These are phyloP conservation scores for Teratosphaeria viscida DNA, from an alignment of 2,329 filamentous ascomycete genomes.

Conservation along the genomic window DNA sequence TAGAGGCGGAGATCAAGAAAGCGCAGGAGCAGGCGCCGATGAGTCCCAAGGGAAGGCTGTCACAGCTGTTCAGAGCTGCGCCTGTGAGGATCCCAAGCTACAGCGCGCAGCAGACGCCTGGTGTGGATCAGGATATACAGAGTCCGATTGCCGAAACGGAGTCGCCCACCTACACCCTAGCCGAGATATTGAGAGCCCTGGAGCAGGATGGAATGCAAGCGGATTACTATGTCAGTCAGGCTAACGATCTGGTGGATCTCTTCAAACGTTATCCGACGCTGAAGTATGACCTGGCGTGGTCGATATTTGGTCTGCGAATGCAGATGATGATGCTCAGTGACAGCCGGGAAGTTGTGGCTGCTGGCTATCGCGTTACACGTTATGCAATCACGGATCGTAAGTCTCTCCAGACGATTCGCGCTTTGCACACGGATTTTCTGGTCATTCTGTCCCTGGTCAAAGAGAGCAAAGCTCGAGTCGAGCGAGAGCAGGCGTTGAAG, in stretches of 20 bases:
- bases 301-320: conserved; percentile 84
- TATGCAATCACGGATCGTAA: conserved; percentile 88
- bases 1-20: conserved; percentile 51
- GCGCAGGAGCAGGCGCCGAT: conserved; percentile 43
- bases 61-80: conserved; percentile 47
- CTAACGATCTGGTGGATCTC: conserved; percentile 89
- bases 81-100: conserved; percentile 43
- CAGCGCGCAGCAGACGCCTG: conserved; percentile 10
- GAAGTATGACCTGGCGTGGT: conserved; percentile 95
- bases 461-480: conserved; percentile 91
- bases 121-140: conserved; percentile 9
- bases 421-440: conserved; percentile 81
- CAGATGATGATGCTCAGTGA: conserved; percentile 95
- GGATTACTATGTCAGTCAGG: conserved; percentile 89
- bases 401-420: conserved; percentile 79
- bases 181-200: conserved; percentile 80
- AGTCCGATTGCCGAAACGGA: conserved; percentile 39
- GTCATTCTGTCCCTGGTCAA: conserved; percentile 89
- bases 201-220: conserved; percentile 79
- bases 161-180: conserved; percentile 81
- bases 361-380: conserved; percentile 84
- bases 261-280: conserved; percentile 87
- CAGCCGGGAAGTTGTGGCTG: conserved; percentile 87
- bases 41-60: conserved; percentile 38
- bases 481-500: conserved; percentile 92